Evolutionary conservation across 1,284 basidiomycete species (phyloP), one percentile per base, ranked within the genome.

Genomic region (Coniferiporia weirii): DNA sequence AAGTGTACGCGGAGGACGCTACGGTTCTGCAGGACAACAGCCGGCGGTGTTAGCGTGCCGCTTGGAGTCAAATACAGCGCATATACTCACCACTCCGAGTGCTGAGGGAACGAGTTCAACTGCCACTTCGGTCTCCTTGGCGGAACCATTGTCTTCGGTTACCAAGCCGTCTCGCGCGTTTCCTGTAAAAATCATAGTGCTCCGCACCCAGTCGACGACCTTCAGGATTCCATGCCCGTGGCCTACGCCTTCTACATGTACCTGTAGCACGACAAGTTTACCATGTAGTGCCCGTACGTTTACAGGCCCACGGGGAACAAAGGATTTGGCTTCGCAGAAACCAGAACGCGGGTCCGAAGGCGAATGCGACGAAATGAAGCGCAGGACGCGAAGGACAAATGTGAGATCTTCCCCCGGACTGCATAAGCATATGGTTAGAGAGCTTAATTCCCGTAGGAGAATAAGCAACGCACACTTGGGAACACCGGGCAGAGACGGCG

Each of bases 1-100:
- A 80, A 62, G 40, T 79, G 61, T 20, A 77, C 69, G 51, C 48
- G 46, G n/a, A 58, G 60, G n/a, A 61, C 47, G 38, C 49, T 47
- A 15, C 48, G 51, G 44, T 55, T 48, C 60, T 61, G 35, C 8
- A 49, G 4, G 43, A 48, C 50, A 27, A 27, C 27, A 27, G 5
- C 17, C 20, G 17, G 47, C 56, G 12, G 45, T 22, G 49, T 45
- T 12, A 15, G 15, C 9, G 13, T 0, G 4, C 36, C 6, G 13
- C 3, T 40, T n/a, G 8, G n/a, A 4, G 1, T 12, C 15, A 6
- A 22, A 15, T 52, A 4, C 38, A 52, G 17, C 8, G 5, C 35
- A 32, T 19, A 38, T 15, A 54, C 56, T 54, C 40, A 61, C 60
- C 36, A 35, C 17, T 27, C 27, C 27, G 4, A 51, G 44, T 9